Conservation (phyloP, 345 rosid genomes). For the Combretum micranthum region DNA sequence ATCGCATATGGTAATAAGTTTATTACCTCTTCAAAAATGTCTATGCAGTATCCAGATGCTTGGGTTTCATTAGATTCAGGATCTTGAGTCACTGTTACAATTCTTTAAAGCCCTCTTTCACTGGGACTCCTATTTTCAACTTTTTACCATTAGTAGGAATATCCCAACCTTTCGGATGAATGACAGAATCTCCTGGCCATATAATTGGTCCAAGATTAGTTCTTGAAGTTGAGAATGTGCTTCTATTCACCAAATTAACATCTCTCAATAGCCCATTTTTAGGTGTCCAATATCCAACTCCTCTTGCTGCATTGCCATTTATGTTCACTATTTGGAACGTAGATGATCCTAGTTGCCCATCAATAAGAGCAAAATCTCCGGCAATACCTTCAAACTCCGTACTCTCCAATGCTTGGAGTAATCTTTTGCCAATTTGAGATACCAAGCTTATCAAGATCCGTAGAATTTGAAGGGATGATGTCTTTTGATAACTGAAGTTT, state of each 20-base stretch:
- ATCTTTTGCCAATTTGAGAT: no score
- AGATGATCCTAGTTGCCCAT: no score
- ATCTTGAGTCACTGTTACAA: slow-evolving; percentile 32
- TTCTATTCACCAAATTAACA: slow-evolving; percentile 1
- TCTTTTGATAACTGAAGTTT: not conserved
- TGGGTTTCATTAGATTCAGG: no score
- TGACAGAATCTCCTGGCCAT: slow-evolving; percentile 35
- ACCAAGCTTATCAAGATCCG: slow-evolving; percentile 13
- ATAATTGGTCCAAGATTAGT: slow-evolving; percentile 18
- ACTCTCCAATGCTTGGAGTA: not conserved
- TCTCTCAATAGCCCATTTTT: slow-evolving; percentile 23
- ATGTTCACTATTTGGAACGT: slow-evolving; percentile 14
- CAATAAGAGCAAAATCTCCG: not conserved
- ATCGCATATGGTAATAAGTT: no score
- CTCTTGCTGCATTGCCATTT: not conserved
- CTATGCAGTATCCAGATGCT: no score
- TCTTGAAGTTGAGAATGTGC: no score
- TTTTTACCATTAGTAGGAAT: slow-evolving; percentile 36
- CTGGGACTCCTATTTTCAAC: slow-evolving; percentile 40
- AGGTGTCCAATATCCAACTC: slow-evolving; percentile 11
- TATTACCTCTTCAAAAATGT: no score
- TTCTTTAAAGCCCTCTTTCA: slow-evolving; percentile 21
- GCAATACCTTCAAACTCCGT: slow-evolving; percentile 5
- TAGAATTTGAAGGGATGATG: slow-evolving; percentile 10
- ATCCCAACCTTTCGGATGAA: slow-evolving; percentile 39